A percentile compares a stretch with the other conserved stretches of the same genome.
These are phyloP conservation scores for Cadophora sp. DNA, from an alignment of 2,329 filamentous ascomycete species.

Conservation along the genomic window DNA sequence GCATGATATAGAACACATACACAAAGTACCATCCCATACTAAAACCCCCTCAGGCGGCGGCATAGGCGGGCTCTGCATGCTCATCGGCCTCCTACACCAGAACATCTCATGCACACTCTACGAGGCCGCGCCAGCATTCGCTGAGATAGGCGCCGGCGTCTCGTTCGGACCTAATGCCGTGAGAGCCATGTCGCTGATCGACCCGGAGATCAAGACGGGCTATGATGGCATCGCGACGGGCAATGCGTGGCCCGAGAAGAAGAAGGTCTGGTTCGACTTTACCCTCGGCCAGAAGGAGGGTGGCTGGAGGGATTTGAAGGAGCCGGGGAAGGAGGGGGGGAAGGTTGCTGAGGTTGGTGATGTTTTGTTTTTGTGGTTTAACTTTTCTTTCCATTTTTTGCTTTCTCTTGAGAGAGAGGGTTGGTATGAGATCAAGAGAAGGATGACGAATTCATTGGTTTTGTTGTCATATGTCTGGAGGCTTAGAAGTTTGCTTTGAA, in stretches of 20 bases:
- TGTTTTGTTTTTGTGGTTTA: background rate
- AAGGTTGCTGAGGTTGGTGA: conserved; percentile 24
- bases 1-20: background rate
- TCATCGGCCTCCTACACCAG: conserved; percentile 42
- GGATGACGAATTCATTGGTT: background rate
- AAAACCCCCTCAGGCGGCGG: conserved; percentile 36
- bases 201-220: conserved; percentile 38
- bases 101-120: conserved; percentile 43
- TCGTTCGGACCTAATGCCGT: conserved; percentile 44
- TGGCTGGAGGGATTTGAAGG: conserved; percentile 35
- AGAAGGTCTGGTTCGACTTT: conserved; percentile 43
- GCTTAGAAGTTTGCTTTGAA: background rate
- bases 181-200: conserved; percentile 42
- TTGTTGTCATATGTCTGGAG: too few species aligned
- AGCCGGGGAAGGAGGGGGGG: conserved; percentile 31
- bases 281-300: conserved; percentile 37
- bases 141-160: conserved; percentile 45
- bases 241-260: conserved; percentile 39
- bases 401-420: too few species aligned
- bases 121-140: conserved; percentile 43
- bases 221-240: conserved; percentile 38
- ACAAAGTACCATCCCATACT: background rate
- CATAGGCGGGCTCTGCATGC: conserved; percentile 42
- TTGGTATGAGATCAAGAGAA: background rate
- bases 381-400: background rate